These are phyloP conservation scores for Butyriboletus loyo DNA, from an alignment of 768 basidiomycete species.

Conservation along the genomic window DNA sequence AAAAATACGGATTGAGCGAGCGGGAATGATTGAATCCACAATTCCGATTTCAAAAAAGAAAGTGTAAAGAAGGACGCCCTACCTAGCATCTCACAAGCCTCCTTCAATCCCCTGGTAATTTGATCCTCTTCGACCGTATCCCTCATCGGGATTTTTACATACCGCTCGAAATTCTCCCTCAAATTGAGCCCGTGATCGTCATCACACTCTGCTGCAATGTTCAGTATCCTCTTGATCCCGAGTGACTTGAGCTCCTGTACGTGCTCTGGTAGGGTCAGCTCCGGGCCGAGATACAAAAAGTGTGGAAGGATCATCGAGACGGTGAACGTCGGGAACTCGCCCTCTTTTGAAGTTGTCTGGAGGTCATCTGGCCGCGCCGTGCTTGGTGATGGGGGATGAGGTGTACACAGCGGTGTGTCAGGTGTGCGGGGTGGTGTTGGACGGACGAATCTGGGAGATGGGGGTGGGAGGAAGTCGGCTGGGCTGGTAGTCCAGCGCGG, in stretches of 20 bases:
- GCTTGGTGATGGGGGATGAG: constrained; percentile 45
- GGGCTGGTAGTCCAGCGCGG: constrained; percentile 36
- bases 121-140: constrained; percentile 95
- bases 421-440: constrained; percentile 39
- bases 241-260: constrained; percentile 68
- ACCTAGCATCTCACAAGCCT: constrained; percentile 88
- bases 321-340: constrained; percentile 65
- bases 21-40: neutral
- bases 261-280: constrained; percentile 71
- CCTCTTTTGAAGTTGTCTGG: constrained; percentile 27
- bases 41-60: neutral
- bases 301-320: constrained; percentile 89
- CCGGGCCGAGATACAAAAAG: constrained; percentile 90
- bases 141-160: constrained; percentile 86
- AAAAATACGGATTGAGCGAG: constrained; percentile 2
- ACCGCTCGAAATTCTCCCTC: constrained; percentile 73
- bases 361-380: constrained; percentile 59
- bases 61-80: constrained; percentile 31
- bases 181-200: constrained; percentile 73
- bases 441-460: constrained; percentile 21
- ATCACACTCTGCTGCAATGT: constrained; percentile 89
- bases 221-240: constrained; percentile 85
- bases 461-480: constrained; percentile 40
- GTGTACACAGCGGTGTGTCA: constrained; percentile 34
- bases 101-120: constrained; percentile 73